Percentiles rank a stretch among this genome's conserved stretches.
These are phyloP conservation scores for Ceratocystis destructans DNA, from an alignment of 2,329 filamentous ascomycete genomes.

Conservation along the genomic window DNA sequence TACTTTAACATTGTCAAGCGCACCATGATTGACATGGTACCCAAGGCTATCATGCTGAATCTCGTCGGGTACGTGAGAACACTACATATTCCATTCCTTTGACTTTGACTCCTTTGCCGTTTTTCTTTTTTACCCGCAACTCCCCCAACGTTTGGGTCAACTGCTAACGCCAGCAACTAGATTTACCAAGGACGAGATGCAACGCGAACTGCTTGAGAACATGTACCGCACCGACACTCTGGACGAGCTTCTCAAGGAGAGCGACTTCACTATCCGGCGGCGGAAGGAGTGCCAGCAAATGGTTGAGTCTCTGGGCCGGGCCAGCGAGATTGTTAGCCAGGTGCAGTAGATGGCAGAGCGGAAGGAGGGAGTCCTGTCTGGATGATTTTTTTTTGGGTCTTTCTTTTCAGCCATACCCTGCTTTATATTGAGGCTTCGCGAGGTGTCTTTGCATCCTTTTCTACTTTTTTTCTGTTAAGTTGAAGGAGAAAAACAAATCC, in stretches of 20 bases:
- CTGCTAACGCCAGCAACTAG: constrained; percentile 31
- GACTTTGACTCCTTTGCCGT: neutral
- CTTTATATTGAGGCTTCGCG: constrained; percentile 2
- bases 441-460: constrained; percentile 1
- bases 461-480: neutral
- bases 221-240: constrained; percentile 89
- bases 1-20: constrained; percentile 98
- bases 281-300: constrained; percentile 98
- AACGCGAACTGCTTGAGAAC: constrained; percentile 87
- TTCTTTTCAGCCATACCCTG: constrained; percentile 8
- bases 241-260: constrained; percentile 92
- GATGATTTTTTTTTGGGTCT: neutral
- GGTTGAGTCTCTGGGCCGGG: constrained; percentile 83
- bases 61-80: constrained; percentile 67
- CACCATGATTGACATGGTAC: constrained; percentile 99
- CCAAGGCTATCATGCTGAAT: constrained; percentile 96
- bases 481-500: neutral
- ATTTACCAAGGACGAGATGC: constrained; percentile 96
- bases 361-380: neutral
- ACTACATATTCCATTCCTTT: neutral
- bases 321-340: constrained; percentile 89
- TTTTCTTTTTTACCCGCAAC: neutral
- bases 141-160: neutral
- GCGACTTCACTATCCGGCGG: constrained; percentile 86
- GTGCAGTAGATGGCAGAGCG: constrained; percentile 38